Conservation (phyloP, 2,329 filamentous ascomycete species). For the Fusarium beomiforme region DNA sequence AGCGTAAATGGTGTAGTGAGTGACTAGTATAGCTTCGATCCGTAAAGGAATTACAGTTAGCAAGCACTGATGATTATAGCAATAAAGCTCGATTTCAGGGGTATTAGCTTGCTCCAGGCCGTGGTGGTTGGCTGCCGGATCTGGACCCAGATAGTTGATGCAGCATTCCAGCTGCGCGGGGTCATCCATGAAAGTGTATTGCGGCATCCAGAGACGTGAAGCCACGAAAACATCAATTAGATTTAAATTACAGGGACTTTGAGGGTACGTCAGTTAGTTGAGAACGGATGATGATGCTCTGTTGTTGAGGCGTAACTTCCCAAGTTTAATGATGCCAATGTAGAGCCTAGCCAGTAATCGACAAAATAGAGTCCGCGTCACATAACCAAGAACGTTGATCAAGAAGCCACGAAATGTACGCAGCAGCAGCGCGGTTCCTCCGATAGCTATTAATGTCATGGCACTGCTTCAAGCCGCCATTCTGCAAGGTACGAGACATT, state of each 20-base stretch:
- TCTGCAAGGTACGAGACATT: background rate
- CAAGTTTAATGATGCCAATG: no score
- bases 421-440: no score
- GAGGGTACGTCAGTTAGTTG: no score
- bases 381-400: background rate
- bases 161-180: background rate
- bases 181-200: background rate
- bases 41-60: background rate
- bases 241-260: no score
- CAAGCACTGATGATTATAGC: background rate
- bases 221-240: fast-evolving
- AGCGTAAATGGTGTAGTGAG: no score
- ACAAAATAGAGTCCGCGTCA: background rate
- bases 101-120: background rate
- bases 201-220: background rate
- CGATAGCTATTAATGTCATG: no score
- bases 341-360: no score
- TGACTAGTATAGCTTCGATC: background rate
- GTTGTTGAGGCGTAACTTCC: no score
- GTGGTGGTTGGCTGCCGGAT: background rate
- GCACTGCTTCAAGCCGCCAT: background rate
- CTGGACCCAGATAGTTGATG: background rate
- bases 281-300: no score
- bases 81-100: background rate
- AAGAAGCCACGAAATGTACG: background rate